phyloP scores from a whole-genome alignment of 352 stramenopile species.

The Phytophthora podocarpi region DNA sequence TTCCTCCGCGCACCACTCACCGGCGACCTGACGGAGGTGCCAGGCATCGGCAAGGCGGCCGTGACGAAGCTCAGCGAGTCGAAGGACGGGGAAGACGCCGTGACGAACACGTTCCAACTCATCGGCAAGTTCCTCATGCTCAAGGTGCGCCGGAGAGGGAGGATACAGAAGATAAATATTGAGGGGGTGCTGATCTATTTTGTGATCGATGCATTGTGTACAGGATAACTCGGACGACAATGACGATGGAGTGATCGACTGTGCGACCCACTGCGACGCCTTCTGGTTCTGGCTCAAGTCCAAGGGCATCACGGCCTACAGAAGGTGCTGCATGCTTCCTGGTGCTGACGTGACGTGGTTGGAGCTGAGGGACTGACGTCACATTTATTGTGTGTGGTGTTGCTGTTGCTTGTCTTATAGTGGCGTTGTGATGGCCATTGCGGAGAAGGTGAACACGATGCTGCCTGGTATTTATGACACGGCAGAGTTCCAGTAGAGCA shows the following conservation, averaged over 20 bases:
- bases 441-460: constrained; percentile 97
- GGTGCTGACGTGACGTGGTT: background rate
- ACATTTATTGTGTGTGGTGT: constrained; percentile 10
- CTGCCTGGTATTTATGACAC: constrained; percentile 97
- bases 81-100: constrained; percentile 80
- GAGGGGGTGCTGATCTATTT: background rate
- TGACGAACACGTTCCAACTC: constrained; percentile 98
- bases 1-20: constrained; percentile 92
- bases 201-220: constrained; percentile 26
- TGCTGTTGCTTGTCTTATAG: constrained; percentile 44
- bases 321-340: constrained; percentile 58
- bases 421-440: constrained; percentile 97
- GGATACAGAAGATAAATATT: too few relatives aligned
- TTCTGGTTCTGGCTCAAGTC: constrained; percentile 97
- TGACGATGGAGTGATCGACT: constrained; percentile 91
- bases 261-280: constrained; percentile 94
- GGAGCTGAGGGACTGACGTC: constrained; percentile 1
- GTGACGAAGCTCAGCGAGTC: constrained; percentile 83
- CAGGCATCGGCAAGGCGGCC: constrained; percentile 93
- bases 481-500: constrained; percentile 91
- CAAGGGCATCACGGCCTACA: constrained; percentile 95
- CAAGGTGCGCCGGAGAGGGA: too few relatives aligned
- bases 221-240: constrained; percentile 86
- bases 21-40: constrained; percentile 94
- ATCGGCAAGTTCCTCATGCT: constrained; percentile 95